Evolutionary conservation across 192 early-diverging fungal genomes (phyloP).

Genomic region (Coemansia biformis): DNA sequence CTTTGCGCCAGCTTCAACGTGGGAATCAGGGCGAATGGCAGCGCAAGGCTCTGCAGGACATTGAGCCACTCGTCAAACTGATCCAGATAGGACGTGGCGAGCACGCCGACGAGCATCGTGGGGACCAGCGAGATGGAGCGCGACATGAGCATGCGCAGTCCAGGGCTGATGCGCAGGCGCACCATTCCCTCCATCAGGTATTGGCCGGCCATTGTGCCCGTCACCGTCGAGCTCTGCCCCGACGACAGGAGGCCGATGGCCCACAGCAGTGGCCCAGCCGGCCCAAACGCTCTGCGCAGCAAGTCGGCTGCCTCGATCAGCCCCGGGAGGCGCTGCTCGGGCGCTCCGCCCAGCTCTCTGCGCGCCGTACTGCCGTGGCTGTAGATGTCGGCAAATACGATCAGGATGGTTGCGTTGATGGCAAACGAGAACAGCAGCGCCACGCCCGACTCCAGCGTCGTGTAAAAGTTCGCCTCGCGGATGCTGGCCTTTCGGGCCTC

Average conservation of each 20-base stretch:
- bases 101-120: constrained; percentile 58
- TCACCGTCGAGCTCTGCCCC: constrained; percentile 81
- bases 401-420: constrained; percentile 65
- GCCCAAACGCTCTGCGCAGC: constrained; percentile 56
- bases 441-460: constrained; percentile 56
- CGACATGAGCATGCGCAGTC: constrained; percentile 60
- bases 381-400: constrained; percentile 57
- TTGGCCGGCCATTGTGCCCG: constrained; percentile 88
- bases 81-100: constrained; percentile 56
- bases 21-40: constrained; percentile 61
- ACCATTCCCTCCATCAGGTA: constrained; percentile 86
- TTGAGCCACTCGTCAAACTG: constrained; percentile 65
- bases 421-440: constrained; percentile 61
- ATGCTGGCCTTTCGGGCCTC: constrained; percentile 49
- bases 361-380: constrained; percentile 3
- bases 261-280: constrained; percentile 63
- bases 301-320: constrained; percentile 60
- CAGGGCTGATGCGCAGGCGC: constrained; percentile 52
- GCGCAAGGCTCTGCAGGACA: constrained; percentile 62
- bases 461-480: constrained; percentile 66
- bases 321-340: constrained; percentile 51
- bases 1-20: constrained; percentile 59
- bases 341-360: background rate
- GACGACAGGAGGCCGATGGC: constrained; percentile 74
- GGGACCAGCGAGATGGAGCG: constrained; percentile 61